These are phyloP conservation scores for Saxophila tyrrhenica DNA, from an alignment of 495 filamentous ascomycete species.

Conservation along the genomic window DNA sequence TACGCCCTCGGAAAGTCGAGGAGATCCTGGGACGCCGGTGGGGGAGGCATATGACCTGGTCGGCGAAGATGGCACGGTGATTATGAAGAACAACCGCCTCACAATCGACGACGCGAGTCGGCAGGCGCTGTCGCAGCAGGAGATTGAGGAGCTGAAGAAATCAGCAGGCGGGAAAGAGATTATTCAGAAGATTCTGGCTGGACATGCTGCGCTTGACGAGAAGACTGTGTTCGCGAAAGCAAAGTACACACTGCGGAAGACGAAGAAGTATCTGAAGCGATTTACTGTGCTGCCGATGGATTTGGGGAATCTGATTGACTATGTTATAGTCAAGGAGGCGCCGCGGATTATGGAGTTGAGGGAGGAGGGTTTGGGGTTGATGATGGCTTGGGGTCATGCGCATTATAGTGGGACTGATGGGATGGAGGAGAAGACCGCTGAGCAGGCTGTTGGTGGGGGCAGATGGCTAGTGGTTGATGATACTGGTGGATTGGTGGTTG, in stretches of 20 bases:
- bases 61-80: conserved; percentile 43
- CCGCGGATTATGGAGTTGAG: conserved; percentile 75
- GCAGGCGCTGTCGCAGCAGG: conserved; percentile 68
- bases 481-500: conserved; percentile 72
- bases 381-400: conserved; percentile 54
- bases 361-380: conserved; percentile 70
- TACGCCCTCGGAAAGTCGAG: conserved; percentile 37
- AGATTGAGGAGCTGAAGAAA: conserved; percentile 86
- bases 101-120: conserved; percentile 69
- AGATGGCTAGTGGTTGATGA: conserved; percentile 88
- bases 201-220: conserved; percentile 76
- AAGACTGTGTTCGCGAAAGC: conserved; percentile 88
- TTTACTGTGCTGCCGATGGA: conserved; percentile 80
- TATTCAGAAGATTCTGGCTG: conserved; percentile 72
- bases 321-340: conserved; percentile 67
- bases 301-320: conserved; percentile 58
- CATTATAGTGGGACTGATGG: conserved; percentile 38
- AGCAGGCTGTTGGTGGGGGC: conserved; percentile 42
- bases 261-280: conserved; percentile 78
- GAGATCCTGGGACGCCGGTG: conserved; percentile 31
- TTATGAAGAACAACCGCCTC: conserved; percentile 68
- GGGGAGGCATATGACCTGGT: conserved; percentile 40
- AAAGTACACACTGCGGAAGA: conserved; percentile 90
- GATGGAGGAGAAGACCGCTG: conserved; percentile 26
- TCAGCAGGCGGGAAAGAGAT: conserved; percentile 68